These are phyloP conservation scores for Hamamelis virginiana DNA, from an alignment of 164 flowering plant genomes.

Conservation along the genomic window DNA sequence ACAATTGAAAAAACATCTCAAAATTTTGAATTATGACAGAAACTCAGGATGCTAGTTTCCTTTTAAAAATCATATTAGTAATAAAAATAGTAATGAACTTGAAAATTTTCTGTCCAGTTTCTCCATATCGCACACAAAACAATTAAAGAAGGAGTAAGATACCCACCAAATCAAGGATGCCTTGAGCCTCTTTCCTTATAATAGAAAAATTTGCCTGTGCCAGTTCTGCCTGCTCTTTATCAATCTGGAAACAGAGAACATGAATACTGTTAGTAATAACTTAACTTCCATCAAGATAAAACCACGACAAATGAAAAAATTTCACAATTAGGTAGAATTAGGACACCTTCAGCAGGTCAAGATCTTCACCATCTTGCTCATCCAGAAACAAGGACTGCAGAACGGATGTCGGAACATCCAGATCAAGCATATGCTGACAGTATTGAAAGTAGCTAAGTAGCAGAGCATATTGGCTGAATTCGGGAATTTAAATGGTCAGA, in stretches of 20 bases:
- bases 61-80: neutral
- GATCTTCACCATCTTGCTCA: constrained; percentile 72
- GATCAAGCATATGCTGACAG: constrained; percentile 84
- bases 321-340: neutral
- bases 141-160: neutral
- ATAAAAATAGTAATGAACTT: neutral
- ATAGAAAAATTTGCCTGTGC: constrained; percentile 76
- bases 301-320: neutral
- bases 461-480: constrained; percentile 85
- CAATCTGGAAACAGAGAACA: constrained; percentile 50
- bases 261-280: neutral
- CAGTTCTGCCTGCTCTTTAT: constrained; percentile 82
- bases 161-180: constrained; percentile 79
- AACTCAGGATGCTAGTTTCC: neutral
- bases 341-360: constrained; percentile 70
- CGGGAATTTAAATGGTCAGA: constrained; percentile 19
- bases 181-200: constrained; percentile 81
- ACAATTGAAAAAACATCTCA: neutral
- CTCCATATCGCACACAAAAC: neutral
- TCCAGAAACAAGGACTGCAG: constrained; percentile 62
- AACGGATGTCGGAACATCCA: constrained; percentile 78
- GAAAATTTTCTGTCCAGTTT: neutral
- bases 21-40: neutral
- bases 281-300: neutral
- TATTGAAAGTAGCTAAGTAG: constrained; percentile 94